phyloP scores from a whole-genome alignment of 1,284 basidiomycete genomes.

The Cerioporus squamosus region DNA sequence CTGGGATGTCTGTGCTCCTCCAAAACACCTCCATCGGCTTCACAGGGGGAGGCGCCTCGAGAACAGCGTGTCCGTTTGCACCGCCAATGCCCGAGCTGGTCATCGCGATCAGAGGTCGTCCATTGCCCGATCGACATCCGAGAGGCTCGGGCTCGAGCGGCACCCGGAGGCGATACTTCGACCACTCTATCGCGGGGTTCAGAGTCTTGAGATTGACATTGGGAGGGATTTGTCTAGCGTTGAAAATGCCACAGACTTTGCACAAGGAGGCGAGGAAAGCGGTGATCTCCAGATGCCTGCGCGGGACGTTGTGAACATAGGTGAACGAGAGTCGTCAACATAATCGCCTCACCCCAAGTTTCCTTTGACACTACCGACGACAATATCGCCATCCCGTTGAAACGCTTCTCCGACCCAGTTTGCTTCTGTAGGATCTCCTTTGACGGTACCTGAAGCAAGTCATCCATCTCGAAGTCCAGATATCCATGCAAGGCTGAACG shows the following conservation, averaged over 20 bases:
- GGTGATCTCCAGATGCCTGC: conserved; percentile 45
- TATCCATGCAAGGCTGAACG: conserved; percentile 7
- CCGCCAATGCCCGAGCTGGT: conserved; percentile 50
- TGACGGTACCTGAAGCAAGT: conserved; percentile 40
- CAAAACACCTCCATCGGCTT: not conserved
- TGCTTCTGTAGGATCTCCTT: conserved; percentile 53
- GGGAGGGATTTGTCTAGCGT: conserved; percentile 41
- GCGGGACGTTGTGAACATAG: not conserved
- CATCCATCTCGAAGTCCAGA: not conserved
- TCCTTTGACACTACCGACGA: conserved; percentile 50
- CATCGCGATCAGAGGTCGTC: conserved; percentile 40
- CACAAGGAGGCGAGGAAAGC: conserved; percentile 48
- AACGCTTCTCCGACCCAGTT: conserved; percentile 49
- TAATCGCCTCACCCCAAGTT: conserved; percentile 43
- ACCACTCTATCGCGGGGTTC: conserved; percentile 46
- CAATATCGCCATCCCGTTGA: conserved; percentile 32
- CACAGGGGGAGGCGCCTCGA: conserved; percentile 36
- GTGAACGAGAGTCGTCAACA: conserved; percentile 32
- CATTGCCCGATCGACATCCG: conserved; percentile 13
- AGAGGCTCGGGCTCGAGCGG: conserved; percentile 29
- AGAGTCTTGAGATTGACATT: conserved; percentile 40
- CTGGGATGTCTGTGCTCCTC: conserved; percentile 21
- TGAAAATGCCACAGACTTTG: conserved; percentile 45
- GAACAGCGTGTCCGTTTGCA: conserved; percentile 43
- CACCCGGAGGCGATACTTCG: conserved; percentile 32